Conservation (phyloP, 2,329 filamentous ascomycete genomes). For the Venturia pyrina region DNA sequence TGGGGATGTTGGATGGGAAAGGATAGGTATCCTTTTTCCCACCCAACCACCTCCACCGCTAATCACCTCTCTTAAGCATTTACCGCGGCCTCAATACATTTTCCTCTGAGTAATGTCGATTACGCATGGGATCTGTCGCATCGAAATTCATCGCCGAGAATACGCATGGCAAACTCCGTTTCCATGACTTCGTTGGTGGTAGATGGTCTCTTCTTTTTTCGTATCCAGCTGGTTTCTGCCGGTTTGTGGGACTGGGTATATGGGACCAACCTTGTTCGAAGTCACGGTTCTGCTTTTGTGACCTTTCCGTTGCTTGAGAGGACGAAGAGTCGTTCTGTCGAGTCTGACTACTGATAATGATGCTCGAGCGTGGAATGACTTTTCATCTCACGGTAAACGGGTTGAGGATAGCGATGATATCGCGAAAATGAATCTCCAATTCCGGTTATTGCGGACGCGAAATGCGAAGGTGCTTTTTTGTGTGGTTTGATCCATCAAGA, state of each 20-base stretch:
- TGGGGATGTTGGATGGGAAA: no score
- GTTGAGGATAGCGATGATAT: slow-evolving; percentile 61
- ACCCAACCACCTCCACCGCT: no score
- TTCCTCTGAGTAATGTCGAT: slow-evolving; percentile 30
- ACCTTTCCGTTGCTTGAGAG: no score
- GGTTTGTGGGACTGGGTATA: slow-evolving; percentile 91
- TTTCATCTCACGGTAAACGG: slow-evolving; percentile 77
- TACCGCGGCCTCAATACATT: slow-evolving; percentile 27
- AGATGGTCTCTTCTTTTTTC: slow-evolving; percentile 78
- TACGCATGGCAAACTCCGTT: slow-evolving; percentile 67
- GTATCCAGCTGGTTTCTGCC: slow-evolving; percentile 80
- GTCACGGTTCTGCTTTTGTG: no score
- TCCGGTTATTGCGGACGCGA: slow-evolving; percentile 41
- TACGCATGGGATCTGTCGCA: slow-evolving; percentile 44
- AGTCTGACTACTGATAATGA: not conserved
- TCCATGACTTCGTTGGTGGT: slow-evolving; percentile 71
- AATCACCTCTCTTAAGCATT: no score
- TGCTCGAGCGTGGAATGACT: slow-evolving; percentile 62
- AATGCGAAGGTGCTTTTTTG: slow-evolving; percentile 37
- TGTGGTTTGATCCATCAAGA: slow-evolving; percentile 37
- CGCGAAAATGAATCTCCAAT: slow-evolving; percentile 33
- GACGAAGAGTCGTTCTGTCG: not conserved
- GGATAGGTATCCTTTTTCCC: no score
- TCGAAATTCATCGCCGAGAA: slow-evolving; percentile 80
- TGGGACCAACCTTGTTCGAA: no score